Percentiles rank a stretch among this genome's conserved stretches.
phyloP scores from a whole-genome alignment of 2,329 filamentous ascomycete genomes.

The Periconia sp. region DNA sequence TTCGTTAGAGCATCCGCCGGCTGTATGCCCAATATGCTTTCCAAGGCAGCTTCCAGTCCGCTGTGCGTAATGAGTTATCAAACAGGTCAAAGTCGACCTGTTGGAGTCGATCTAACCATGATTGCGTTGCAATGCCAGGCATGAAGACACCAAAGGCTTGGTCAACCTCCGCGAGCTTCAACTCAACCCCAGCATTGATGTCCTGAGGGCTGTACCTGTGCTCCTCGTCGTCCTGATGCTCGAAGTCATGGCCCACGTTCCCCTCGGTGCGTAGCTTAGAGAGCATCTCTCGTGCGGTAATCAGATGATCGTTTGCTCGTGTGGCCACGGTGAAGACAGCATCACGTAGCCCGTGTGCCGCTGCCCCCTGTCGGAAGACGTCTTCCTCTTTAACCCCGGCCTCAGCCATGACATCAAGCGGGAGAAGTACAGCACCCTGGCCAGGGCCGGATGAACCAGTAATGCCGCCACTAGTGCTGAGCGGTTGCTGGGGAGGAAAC shows the following conservation, averaged over 20 bases:
- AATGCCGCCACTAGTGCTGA: conserved; percentile 50
- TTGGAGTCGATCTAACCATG: conserved; percentile 82
- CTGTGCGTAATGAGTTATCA: conserved; percentile 65
- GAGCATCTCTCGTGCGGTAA: conserved; percentile 91
- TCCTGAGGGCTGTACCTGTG: conserved; percentile 56
- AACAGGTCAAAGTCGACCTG: conserved; percentile 84
- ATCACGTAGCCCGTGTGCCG: conserved; percentile 82
- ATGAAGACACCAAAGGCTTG: conserved; percentile 80
- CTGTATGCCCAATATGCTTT: conserved; percentile 69
- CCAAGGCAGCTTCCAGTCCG: conserved; percentile 88
- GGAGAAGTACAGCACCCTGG: conserved; percentile 76
- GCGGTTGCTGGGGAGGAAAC: conserved; percentile 69
- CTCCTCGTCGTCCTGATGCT: conserved; percentile 81
- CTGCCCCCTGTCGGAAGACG: conserved; percentile 78
- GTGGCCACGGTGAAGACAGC: conserved; percentile 93
- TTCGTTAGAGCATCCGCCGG: conserved; percentile 54
- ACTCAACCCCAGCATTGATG: conserved; percentile 41
- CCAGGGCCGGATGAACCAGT: conserved; percentile 49
- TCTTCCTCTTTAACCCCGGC: conserved; percentile 84
- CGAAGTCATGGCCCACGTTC: conserved; percentile 83
- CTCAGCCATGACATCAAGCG: conserved; percentile 88
- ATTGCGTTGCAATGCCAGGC: conserved; percentile 75
- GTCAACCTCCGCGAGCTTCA: conserved; percentile 61
- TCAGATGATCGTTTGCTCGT: conserved; percentile 91
- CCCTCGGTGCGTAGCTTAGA: conserved; percentile 76